Conservation (phyloP, 139 green algal genomes). For the Chlamydomonas sp. region DNA sequence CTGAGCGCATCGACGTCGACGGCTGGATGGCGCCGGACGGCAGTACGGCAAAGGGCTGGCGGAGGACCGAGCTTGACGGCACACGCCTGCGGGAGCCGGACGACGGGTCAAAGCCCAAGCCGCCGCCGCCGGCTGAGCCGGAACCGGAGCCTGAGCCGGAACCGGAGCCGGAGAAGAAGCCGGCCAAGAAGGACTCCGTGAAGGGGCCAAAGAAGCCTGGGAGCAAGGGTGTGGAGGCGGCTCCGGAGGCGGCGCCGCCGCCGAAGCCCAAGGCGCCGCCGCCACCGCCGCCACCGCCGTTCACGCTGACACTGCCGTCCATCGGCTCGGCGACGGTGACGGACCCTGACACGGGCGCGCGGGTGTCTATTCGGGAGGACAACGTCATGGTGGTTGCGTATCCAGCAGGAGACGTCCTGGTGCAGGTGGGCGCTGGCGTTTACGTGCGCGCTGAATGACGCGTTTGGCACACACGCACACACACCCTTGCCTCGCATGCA, state of each 20-base stretch:
- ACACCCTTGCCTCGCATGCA: too few relatives aligned
- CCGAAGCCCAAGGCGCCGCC: conserved; percentile 16
- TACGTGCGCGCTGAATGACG: neutral
- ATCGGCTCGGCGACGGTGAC: conserved; percentile 23
- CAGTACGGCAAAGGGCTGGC: conserved; percentile 34
- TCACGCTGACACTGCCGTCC: conserved; percentile 7
- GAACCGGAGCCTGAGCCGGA: neutral
- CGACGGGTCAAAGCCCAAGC: conserved; percentile 6
- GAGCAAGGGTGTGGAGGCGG: conserved; percentile 10
- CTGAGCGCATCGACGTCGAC: conserved; percentile 38
- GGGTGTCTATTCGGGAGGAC: conserved; percentile 44
- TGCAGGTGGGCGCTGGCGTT: conserved; percentile 34
- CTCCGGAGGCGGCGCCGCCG: neutral
- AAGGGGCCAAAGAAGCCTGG: neutral
- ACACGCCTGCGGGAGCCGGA: conserved; percentile 50
- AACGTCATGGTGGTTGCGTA: conserved; percentile 54
- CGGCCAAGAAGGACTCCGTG: neutral
- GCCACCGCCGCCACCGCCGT: conserved; percentile 32
- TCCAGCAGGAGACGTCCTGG: conserved; percentile 39
- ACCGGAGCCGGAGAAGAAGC: conserved; percentile 2
- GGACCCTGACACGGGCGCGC: conserved; percentile 51
- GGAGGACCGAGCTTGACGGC: conserved; percentile 44
- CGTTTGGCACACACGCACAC: neutral
- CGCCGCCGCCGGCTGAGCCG: conserved; percentile 14
- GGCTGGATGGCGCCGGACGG: conserved; percentile 29